A percentile compares a stretch with the other conserved stretches of the same genome.
Evolutionary conservation across 148 eudicot species (phyloP).

Genomic region (Cornus controversa): DNA sequence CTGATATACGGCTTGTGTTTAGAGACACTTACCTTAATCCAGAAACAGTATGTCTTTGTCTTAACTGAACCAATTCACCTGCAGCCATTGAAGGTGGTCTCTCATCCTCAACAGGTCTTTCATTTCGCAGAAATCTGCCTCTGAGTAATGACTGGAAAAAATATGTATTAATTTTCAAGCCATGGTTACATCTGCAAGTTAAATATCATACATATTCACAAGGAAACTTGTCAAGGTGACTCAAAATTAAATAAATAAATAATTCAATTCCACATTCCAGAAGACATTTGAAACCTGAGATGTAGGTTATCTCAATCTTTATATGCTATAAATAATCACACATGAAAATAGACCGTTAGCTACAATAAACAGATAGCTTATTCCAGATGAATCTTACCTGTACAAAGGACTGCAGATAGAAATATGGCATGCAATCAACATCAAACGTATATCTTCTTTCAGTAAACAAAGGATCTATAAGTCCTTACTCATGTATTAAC

Average conservation of each 20-base stretch:
- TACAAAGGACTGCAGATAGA: background rate
- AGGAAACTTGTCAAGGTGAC: background rate
- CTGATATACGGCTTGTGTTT: too few species aligned
- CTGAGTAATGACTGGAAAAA: constrained; percentile 79
- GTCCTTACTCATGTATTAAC: background rate
- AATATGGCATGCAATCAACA: background rate
- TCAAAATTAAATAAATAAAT: background rate
- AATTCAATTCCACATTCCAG: background rate
- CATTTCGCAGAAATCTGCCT: constrained; percentile 94
- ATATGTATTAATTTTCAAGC: background rate
- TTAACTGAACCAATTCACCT: constrained; percentile 77
- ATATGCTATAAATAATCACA: background rate
- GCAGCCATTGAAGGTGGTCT: constrained; percentile 82
- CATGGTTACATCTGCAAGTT: too few species aligned
- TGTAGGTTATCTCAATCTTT: background rate
- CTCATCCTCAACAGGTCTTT: constrained; percentile 78
- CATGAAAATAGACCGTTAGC: background rate
- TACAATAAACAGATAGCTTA: background rate
- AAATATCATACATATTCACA: background rate
- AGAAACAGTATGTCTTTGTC: constrained; percentile 93
- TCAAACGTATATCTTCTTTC: background rate
- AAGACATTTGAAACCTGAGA: background rate
- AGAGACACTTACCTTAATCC: constrained; percentile 73
- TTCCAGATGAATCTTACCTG: background rate
- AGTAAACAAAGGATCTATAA: background rate